Percentiles rank a stretch among this genome's conserved stretches.
Conservation (phyloP, 306 rosid species). For the cucumber (Cucumis sativus) region DNA sequence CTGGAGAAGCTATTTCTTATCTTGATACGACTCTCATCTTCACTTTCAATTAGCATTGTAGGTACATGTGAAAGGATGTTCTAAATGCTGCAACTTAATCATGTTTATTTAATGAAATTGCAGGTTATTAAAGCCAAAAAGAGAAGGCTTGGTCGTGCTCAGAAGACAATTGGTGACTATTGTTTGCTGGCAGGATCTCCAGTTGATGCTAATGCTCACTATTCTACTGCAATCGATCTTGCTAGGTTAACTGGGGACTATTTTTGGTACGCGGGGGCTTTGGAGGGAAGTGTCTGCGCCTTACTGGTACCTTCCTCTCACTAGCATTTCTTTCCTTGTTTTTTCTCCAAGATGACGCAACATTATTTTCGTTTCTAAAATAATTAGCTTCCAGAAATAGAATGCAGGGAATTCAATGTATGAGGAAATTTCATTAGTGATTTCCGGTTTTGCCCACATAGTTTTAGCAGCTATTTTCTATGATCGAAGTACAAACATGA, state of each 20-base stretch:
- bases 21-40: neutral
- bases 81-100: slow-evolving; percentile 6
- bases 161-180: slow-evolving; percentile 94
- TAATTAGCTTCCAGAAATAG: neutral
- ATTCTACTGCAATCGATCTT: slow-evolving; percentile 76
- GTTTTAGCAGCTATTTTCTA: neutral
- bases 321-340: neutral
- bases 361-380: neutral
- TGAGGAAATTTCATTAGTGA: neutral
- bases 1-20: neutral
- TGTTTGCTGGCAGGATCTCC: slow-evolving; percentile 96
- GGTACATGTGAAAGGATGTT: neutral
- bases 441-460: neutral
- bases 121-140: slow-evolving; percentile 96
- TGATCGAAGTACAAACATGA: neutral
- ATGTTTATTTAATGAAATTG: slow-evolving; percentile 8
- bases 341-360: neutral
- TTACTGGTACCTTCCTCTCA: slow-evolving; percentile 44
- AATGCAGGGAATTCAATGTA: neutral
- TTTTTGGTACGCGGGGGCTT: slow-evolving; percentile 94
- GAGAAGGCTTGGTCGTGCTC: slow-evolving; percentile 94
- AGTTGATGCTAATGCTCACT: slow-evolving; percentile 94
- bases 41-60: neutral
- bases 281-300: slow-evolving; percentile 94
- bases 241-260: slow-evolving; percentile 82